phyloP scores from a whole-genome alignment of 371 early-diverging fungal genomes.

The Dichotomocladium elegans region DNA sequence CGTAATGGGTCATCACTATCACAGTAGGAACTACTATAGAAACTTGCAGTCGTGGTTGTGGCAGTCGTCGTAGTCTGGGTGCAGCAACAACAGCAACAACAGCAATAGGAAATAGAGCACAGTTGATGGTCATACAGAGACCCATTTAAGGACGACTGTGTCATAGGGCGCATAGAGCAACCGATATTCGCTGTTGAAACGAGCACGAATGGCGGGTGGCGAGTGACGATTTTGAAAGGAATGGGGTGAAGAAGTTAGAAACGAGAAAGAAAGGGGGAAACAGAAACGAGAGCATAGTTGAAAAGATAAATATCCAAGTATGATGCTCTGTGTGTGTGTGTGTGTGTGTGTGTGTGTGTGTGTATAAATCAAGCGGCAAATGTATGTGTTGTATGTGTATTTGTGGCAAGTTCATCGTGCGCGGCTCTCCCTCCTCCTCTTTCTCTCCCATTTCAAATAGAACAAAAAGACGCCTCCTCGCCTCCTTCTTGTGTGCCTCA shows the following conservation, averaged over 20 bases:
- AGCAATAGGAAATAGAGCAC: conserved; percentile 1
- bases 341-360: neutral
- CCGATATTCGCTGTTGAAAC: neutral
- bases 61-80: neutral
- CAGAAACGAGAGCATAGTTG: neutral
- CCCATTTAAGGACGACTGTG: neutral
- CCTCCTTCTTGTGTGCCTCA: no score
- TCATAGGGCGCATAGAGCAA: neutral
- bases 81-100: neutral
- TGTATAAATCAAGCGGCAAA: neutral
- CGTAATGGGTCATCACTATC: neutral
- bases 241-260: neutral
- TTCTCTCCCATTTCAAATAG: neutral
- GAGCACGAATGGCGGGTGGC: neutral
- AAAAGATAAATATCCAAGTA: neutral
- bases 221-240: neutral
- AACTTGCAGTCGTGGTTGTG: neutral
- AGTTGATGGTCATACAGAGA: neutral
- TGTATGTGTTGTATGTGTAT: neutral
- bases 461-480: no score
- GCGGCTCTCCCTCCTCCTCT: neutral
- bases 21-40: neutral
- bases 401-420: neutral
- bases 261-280: neutral
- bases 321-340: neutral